Evolutionary conservation across 1,139 yeast species (phyloP).

Genomic region (Komagataea norvegica): DNA sequence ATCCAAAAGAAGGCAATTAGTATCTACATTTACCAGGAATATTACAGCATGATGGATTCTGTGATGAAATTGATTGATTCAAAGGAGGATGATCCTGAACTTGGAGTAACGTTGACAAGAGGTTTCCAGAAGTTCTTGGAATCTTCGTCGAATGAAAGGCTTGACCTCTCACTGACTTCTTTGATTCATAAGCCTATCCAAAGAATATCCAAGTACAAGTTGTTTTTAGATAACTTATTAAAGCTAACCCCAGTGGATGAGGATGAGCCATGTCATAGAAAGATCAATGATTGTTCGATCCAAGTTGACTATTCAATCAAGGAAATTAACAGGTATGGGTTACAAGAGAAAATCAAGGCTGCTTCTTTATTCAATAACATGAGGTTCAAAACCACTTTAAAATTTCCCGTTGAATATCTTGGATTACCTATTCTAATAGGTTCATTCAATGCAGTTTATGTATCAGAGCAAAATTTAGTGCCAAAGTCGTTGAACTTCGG

Average conservation of each 20-base stretch:
- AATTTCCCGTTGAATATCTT: constrained; percentile 34
- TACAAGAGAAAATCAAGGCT: constrained; percentile 21
- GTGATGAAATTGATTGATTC: constrained; percentile 35
- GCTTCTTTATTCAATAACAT: constrained; percentile 17
- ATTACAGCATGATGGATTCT: constrained; percentile 39
- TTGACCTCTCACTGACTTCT: constrained; percentile 47
- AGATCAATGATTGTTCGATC: constrained; percentile 25
- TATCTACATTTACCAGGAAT: constrained; percentile 37
- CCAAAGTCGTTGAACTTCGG: constrained; percentile 32
- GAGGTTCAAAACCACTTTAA: constrained; percentile 14
- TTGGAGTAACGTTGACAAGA: constrained; percentile 21
- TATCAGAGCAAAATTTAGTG: constrained; percentile 25
- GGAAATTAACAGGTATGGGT: constrained; percentile 25
- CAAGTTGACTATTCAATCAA: constrained; percentile 19
- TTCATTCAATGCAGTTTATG: constrained; percentile 38
- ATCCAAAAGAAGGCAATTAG: constrained; percentile 31
- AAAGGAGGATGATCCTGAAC: constrained; percentile 29
- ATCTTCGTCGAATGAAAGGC: constrained; percentile 36
- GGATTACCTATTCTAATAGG: constrained; percentile 41
- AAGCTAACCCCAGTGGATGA: constrained; percentile 26
- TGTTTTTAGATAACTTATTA: constrained; percentile 41
- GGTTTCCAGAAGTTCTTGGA: constrained; percentile 41
- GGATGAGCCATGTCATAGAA: constrained; percentile 20
- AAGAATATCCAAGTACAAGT: constrained; percentile 46
- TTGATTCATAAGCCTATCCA: constrained; percentile 51